Evolutionary conservation across 192 early-diverging fungal genomes (phyloP), one percentile per base, ranked within the genome.

Genomic region (Borealophlyctis nickersoniae): DNA sequence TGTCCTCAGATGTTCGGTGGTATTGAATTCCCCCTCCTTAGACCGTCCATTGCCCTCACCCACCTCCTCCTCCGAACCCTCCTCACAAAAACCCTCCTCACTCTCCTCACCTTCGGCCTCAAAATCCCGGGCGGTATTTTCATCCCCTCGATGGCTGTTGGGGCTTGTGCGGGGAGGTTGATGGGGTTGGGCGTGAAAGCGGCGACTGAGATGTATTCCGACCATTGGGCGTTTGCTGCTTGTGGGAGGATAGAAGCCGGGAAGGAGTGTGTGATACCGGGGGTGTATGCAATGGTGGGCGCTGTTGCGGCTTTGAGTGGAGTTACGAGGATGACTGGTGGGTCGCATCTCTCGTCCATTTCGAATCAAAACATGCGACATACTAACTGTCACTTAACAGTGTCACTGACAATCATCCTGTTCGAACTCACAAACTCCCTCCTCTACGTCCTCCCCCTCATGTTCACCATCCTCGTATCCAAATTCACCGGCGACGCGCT

Each of bases 381-480:
- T 71, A 52, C 33, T 49, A 50, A 69, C 28, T 29, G 45, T 69
- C 32, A 27, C 28, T 66, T 90, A 50, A 88, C 90, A 27, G 71
- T 82, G 19, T 76, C 75, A 0, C 64, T 79, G 3, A 92, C 94
- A 0, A 94, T 99, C 16, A 98, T 99, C 69, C 94, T 98, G 90
- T 95, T 97, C 75, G 96, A 99, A 67, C 75, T 99, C 56, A 99
- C 96, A 0, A 93, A 93, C 26, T 90, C 93, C 2, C 74, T 99
- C 22, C 90, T 89, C 22, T 98, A 94, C 69, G 80, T 81, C 36
- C 76, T 96, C 3, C 80, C 80, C 3, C 58, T 77, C 35, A 82
- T 82, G 73, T 39, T 70, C 16, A 60, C 74, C 9, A 75, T 82
- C 39, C 65, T 82, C 65, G 50, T 70, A 1, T 70, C 75, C 9